Evolutionary conservation across 1,284 basidiomycete species (phyloP).

Genomic region (Baeospora myosura): DNA sequence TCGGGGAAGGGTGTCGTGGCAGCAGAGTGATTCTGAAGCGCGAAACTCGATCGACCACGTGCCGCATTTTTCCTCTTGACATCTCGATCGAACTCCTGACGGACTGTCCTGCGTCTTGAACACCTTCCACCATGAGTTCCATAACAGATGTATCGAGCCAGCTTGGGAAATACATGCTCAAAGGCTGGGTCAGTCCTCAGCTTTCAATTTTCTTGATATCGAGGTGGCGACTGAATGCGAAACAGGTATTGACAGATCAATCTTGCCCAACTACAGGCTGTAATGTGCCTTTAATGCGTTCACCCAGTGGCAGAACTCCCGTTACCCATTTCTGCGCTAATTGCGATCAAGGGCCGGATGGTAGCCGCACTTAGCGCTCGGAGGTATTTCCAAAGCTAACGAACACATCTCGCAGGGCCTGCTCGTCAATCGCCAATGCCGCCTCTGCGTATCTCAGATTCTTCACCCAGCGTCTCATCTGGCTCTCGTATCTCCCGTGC

Average conservation of each 20-base stretch:
- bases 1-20: too few species aligned
- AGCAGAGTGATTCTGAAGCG: too few species aligned
- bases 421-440: conserved; percentile 12
- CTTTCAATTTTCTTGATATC: background rate
- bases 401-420: too few species aligned
- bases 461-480: conserved; percentile 37
- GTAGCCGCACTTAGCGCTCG: too few species aligned
- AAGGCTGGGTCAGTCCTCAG: conserved; percentile 63
- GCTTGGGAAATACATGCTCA: conserved; percentile 66
- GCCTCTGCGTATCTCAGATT: conserved; percentile 15
- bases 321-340: conserved; percentile 51
- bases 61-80: too few species aligned
- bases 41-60: too few species aligned
- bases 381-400: too few species aligned
- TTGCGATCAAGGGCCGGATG: conserved; percentile 45
- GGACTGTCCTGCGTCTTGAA: too few species aligned
- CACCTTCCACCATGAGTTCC: too few species aligned
- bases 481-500: conserved; percentile 46
- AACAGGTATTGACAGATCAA: conserved; percentile 59
- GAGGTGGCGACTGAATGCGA: conserved; percentile 9
- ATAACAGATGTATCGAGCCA: conserved; percentile 49
- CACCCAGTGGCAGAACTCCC: conserved; percentile 46
- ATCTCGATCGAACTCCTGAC: too few species aligned
- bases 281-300: conserved; percentile 59
- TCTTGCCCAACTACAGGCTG: conserved; percentile 53